A percentile compares a stretch with the other conserved stretches of the same genome.
Evolutionary conservation across 495 filamentous ascomycete species (phyloP).

Genomic region (Neurospora sp.): DNA sequence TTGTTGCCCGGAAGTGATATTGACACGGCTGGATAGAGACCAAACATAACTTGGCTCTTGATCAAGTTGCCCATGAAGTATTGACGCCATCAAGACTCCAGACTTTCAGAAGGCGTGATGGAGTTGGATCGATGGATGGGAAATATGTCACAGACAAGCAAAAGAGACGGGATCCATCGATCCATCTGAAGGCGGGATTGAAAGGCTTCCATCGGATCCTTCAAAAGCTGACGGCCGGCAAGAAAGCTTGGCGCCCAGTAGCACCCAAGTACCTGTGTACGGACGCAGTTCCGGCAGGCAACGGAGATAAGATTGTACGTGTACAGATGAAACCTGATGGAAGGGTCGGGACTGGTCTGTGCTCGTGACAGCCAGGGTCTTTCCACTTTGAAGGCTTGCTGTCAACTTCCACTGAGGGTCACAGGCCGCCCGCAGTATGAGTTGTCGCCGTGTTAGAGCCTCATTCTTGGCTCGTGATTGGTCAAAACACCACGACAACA

Average conservation of each 20-base stretch:
- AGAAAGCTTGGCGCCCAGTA: no score
- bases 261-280: no score
- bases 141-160: not conserved
- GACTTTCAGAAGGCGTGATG: not conserved
- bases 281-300: not conserved
- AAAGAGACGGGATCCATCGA: not conserved
- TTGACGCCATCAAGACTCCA: not conserved
- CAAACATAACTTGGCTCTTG: not conserved
- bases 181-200: not conserved
- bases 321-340: not conserved
- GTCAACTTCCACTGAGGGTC: not conserved
- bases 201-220: not conserved
- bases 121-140: not conserved
- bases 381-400: conserved; percentile 1
- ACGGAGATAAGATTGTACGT: not conserved
- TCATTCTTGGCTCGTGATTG: not conserved
- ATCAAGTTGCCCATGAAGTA: no score
- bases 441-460: not conserved
- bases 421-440: not conserved
- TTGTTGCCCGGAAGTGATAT: not conserved
- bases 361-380: not conserved
- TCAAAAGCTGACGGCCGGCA: not conserved
- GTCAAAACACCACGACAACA: not conserved
- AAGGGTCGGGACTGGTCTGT: not conserved
- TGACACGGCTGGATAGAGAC: not conserved